Conservation (phyloP, 768 basidiomycete genomes). For the Boletales sp. region DNA sequence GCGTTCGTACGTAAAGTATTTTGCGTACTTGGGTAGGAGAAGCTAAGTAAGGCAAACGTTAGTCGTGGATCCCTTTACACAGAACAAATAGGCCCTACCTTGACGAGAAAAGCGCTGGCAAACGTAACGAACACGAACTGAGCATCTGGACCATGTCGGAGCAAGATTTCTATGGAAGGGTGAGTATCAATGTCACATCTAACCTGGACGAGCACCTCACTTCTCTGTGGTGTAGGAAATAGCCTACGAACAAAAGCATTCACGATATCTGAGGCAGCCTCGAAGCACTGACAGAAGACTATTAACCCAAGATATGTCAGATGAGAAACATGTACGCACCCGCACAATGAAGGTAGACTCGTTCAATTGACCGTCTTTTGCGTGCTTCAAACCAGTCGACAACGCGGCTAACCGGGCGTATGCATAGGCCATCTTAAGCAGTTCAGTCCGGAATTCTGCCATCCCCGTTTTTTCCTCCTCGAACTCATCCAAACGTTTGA, state of each 20-base stretch:
- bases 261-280: conserved; percentile 64
- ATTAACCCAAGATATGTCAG: background rate
- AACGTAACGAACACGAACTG: conserved; percentile 79
- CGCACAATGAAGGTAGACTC: conserved; percentile 65
- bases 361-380: conserved; percentile 50
- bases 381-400: conserved; percentile 76
- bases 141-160: conserved; percentile 74
- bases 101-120: conserved; percentile 79
- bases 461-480: conserved; percentile 51
- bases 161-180: conserved; percentile 42
- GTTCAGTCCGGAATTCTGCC: conserved; percentile 56
- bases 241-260: conserved; percentile 56
- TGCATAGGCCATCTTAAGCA: conserved; percentile 60
- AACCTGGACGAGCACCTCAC: conserved; percentile 32
- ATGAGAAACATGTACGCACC: conserved; percentile 39
- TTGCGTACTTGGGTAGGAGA: conserved; percentile 71
- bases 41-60: conserved; percentile 40
- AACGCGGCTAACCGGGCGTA: conserved; percentile 67
- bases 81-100: conserved; percentile 39
- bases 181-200: background rate
- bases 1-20: conserved; percentile 54
- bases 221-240: conserved; percentile 47
- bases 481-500: conserved; percentile 43
- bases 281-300: conserved; percentile 48
- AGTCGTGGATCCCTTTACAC: background rate